These are phyloP conservation scores for Dioscorea dumetorum DNA, from an alignment of 106 monocot species.

Conservation along the genomic window DNA sequence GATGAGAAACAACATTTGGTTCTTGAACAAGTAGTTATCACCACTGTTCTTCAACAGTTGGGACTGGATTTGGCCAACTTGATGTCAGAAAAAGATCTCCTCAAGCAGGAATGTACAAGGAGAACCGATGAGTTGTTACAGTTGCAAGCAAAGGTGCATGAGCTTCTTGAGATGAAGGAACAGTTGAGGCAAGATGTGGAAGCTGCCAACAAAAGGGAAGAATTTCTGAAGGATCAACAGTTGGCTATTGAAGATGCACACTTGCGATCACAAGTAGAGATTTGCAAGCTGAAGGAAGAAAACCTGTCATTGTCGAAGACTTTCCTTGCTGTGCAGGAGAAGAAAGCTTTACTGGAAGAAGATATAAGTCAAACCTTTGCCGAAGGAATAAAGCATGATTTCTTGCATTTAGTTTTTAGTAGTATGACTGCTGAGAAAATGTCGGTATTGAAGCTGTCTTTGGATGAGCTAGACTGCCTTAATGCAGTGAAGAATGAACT, in stretches of 20 bases:
- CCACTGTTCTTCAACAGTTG: slow-evolving; percentile 41
- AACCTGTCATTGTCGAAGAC: not conserved
- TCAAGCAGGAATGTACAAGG: slow-evolving; percentile 15
- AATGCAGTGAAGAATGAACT: not conserved
- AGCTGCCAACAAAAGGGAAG: slow-evolving; percentile 8
- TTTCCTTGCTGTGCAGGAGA: too few species aligned
- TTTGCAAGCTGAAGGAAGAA: slow-evolving; percentile 6
- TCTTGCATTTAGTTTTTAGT: too few species aligned
- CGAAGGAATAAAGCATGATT: too few species aligned
- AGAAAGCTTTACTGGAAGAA: too few species aligned
- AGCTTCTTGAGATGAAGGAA: slow-evolving; percentile 23
- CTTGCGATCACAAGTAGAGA: not conserved
- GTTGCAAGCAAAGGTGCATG: slow-evolving; percentile 17
- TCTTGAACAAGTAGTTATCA: slow-evolving; percentile 33
- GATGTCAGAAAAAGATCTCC: slow-evolving; percentile 13
- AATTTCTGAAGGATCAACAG: slow-evolving; percentile 17
- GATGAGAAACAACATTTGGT: slow-evolving; percentile 30
- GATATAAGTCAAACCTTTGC: too few species aligned
- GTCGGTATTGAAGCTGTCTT: too few species aligned
- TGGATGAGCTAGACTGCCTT: not conserved
- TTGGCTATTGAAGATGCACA: slow-evolving; percentile 16
- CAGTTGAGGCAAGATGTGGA: slow-evolving; percentile 18
- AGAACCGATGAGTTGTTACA: slow-evolving; percentile 19
- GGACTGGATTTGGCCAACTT: slow-evolving; percentile 23
- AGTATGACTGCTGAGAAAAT: too few species aligned